Percentiles rank a stretch among this genome's conserved stretches.
Evolutionary conservation across 2,329 filamentous ascomycete genomes (phyloP).

Genomic region (Paramyrothecium sp.): DNA sequence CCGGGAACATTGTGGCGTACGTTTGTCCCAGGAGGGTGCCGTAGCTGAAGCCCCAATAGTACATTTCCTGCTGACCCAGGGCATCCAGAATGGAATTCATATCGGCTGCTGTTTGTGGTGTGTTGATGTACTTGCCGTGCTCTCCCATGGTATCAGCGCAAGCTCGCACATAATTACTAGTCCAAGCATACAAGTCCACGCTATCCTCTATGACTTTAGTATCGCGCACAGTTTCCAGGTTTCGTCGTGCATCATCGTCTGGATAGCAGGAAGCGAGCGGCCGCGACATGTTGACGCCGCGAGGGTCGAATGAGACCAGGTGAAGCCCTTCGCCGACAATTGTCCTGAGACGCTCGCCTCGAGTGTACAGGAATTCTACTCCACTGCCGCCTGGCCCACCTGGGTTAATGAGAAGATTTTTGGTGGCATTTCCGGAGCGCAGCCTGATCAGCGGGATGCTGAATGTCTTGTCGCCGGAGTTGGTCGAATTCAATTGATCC

Average conservation of each 20-base stretch:
- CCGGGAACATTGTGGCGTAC: conserved; percentile 35
- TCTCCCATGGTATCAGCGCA: conserved; percentile 44
- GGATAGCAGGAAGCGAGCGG: conserved; percentile 38
- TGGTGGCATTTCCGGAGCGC: conserved; percentile 31
- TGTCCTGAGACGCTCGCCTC: conserved; percentile 31
- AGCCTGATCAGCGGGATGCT: conserved; percentile 42
- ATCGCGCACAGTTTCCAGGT: conserved; percentile 19
- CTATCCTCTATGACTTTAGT: conserved; percentile 29
- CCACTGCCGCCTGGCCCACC: conserved; percentile 42
- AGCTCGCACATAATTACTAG: conserved; percentile 36
- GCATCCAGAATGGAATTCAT: conserved; percentile 49
- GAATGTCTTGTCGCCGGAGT: conserved; percentile 35
- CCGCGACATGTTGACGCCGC: conserved; percentile 33
- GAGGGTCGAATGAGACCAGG: conserved; percentile 45
- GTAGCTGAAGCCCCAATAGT: conserved; percentile 43
- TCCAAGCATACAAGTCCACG: conserved; percentile 37
- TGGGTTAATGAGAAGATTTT: conserved; percentile 43
- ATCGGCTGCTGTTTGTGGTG: conserved; percentile 48
- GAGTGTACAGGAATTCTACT: neutral
- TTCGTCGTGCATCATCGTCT: conserved; percentile 25
- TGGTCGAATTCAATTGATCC: conserved; percentile 38
- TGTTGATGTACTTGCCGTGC: conserved; percentile 43
- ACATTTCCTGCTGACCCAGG: conserved; percentile 26
- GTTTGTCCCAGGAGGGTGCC: conserved; percentile 39
- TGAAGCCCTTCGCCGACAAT: conserved; percentile 42